Percentiles rank a stretch among this genome's conserved stretches.
Conservation (phyloP, 2,329 filamentous ascomycete species). For the Chalara sp. region DNA sequence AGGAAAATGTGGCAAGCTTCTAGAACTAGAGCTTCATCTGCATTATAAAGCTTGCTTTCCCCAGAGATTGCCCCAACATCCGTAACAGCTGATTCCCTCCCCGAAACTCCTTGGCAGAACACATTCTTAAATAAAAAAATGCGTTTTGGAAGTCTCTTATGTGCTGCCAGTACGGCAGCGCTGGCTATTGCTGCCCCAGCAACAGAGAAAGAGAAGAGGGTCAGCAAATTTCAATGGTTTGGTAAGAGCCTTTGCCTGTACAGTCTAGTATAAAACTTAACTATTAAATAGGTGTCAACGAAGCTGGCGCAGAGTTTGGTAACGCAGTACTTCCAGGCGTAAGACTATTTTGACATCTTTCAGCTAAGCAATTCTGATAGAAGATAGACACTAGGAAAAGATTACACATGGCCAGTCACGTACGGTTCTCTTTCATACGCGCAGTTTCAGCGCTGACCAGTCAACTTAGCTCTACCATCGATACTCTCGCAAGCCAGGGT, state of each 20-base stretch:
- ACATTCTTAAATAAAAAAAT: not conserved
- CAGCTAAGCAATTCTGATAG: too few relatives aligned
- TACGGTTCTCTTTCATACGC: not conserved
- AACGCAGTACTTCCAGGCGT: slow-evolving; percentile 45
- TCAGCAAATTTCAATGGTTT: slow-evolving; percentile 1
- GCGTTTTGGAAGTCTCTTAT: slow-evolving; percentile 1
- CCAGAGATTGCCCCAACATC: too few relatives aligned
- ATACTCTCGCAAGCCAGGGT: slow-evolving; percentile 17
- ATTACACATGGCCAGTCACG: slow-evolving; percentile 37
- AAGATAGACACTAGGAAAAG: slow-evolving; percentile 36
- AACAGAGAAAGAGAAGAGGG: slow-evolving; percentile 1
- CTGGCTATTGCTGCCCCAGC: slow-evolving; percentile 2
- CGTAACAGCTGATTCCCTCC: too few relatives aligned
- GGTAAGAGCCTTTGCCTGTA: not conserved
- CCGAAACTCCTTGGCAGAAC: not conserved
- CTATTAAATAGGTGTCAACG: slow-evolving; percentile 13
- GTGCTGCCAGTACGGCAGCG: not conserved
- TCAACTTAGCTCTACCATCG: slow-evolving; percentile 8
- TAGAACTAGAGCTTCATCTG: too few relatives aligned
- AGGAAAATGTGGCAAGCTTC: too few relatives aligned
- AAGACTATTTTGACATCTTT: too few relatives aligned
- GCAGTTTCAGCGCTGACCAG: not conserved
- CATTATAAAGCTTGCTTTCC: too few relatives aligned
- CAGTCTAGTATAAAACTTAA: not conserved
- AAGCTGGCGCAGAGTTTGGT: slow-evolving; percentile 59